A percentile compares a stretch with the other conserved stretches of the same genome.
Evolutionary conservation across 345 rosid genomes (phyloP).

Genomic region (Toxicodendron radicans): DNA sequence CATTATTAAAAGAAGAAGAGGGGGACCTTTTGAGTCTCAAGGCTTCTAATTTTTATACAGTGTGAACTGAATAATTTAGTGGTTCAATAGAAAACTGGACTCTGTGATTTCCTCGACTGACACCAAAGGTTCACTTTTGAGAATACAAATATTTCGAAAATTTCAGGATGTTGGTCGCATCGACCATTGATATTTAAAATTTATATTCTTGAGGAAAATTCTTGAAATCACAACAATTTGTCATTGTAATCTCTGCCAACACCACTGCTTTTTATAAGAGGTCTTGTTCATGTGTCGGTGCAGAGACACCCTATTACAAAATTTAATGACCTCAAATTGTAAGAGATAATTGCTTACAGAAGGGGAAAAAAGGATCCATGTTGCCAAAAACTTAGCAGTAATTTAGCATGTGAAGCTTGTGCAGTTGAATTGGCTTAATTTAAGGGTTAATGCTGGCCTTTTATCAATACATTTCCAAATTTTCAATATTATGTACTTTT

Average conservation of each 20-base stretch:
- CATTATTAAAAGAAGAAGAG: constrained; percentile 22
- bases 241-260: background rate
- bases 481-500: no score
- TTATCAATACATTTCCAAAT: no score
- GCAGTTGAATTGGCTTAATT: background rate
- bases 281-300: background rate
- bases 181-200: no score
- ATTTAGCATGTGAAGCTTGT: background rate
- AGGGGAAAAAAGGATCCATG: background rate
- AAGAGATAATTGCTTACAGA: no score
- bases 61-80: constrained; percentile 22
- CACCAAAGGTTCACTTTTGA: constrained; percentile 9
- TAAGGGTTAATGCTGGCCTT: no score
- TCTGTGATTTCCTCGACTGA: background rate
- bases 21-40: constrained; percentile 27
- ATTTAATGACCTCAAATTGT: no score
- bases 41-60: constrained; percentile 27
- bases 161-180: background rate
- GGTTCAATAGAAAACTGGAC: constrained; percentile 5
- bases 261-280: background rate
- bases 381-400: background rate
- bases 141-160: background rate
- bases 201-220: background rate
- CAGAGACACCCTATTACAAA: no score
- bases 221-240: background rate